Evolutionary conservation across 1,139 yeast genomes (phyloP), one percentile per base, ranked within the genome.

Genomic region (Debaryomycetaceae sp.): DNA sequence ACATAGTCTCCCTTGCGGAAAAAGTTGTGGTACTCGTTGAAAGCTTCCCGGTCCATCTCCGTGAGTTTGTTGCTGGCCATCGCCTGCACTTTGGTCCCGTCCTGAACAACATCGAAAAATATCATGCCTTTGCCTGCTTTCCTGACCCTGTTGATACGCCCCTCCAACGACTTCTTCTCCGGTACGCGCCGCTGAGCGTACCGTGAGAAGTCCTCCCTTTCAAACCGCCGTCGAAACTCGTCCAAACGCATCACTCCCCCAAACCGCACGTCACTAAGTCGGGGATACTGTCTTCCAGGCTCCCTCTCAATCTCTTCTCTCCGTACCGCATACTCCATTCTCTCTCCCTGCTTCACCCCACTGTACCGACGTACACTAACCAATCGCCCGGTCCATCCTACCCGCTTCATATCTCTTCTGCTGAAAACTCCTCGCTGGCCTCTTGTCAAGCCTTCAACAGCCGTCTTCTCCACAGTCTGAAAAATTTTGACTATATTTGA

Each of bases 1-100:
- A 89, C 65, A 35, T 73, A 75, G 56, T 91, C 98, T 0, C 97
- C 97, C 28, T 76, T 73, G 36, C 82, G 69, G 33, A 88, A 63
- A 31, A 67, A 56, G 3, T 60, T 59, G 53, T 81, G 83, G 1
- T 53, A 43, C 1, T 58, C 53, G 11, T 62, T 57, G 52, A 86
- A 86, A 31, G 66, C 69, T 0, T 70, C 76, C 30, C 59, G 62
- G 0, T 63, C 40, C 9, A 72, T n/a, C 26, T 38, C 63, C 67
- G 78, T 63, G 37, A 73, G 59, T 50, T 73, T 74, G 48, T 75
- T 74, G 50, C 76, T 78, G 8, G 83, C 75, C 53, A 85, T 79
- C 0, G 84, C 53, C 55, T 87, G 95, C 2, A 86, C 58, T 46
- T 67, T 70, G 1, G 47, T 35, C 28, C 59, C 67, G 50, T 83